A percentile compares a stretch with the other conserved stretches of the same genome.
phyloP scores from a whole-genome alignment of 2,329 filamentous ascomycete genomes.

The Clarireedia sp. region DNA sequence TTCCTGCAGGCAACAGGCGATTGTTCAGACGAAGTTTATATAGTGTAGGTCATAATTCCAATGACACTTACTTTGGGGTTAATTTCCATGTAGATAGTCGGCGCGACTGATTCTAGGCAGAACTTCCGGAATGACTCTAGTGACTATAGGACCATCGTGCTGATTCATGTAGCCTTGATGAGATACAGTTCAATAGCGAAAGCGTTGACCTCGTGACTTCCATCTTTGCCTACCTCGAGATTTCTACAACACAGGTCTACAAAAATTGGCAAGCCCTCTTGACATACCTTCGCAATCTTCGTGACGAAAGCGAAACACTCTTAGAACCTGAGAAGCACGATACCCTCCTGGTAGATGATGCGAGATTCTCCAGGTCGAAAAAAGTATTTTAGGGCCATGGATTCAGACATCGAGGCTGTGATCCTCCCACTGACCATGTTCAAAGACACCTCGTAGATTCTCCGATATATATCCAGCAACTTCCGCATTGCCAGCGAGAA shows the following conservation, averaged over 20 bases:
- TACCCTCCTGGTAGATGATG: slow-evolving; percentile 24
- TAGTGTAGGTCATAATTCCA: not conserved
- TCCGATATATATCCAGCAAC: too few species aligned
- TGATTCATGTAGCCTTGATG: too few species aligned
- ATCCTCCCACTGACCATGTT: not conserved
- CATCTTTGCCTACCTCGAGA: not conserved
- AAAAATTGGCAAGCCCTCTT: not conserved
- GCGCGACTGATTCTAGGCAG: not conserved
- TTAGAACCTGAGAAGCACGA: slow-evolving; percentile 22
- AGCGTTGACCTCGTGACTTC: not conserved
- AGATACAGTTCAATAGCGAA: not conserved
- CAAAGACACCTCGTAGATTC: too few species aligned
- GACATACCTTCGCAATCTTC: not conserved
- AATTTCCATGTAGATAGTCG: too few species aligned
- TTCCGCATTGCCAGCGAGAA: too few species aligned
- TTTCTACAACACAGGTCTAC: not conserved
- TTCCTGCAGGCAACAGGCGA: not conserved
- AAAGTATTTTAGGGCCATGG: slow-evolving; percentile 26
- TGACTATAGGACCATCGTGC: not conserved
- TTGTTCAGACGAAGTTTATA: not conserved
- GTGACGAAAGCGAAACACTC: slow-evolving; percentile 1
- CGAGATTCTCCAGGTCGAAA: slow-evolving; percentile 21
- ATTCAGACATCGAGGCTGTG: not conserved
- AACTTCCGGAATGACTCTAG: not conserved
- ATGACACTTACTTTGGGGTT: not conserved